Conservation (phyloP, 2,329 filamentous ascomycete species). For the Cercospora zeina region DNA sequence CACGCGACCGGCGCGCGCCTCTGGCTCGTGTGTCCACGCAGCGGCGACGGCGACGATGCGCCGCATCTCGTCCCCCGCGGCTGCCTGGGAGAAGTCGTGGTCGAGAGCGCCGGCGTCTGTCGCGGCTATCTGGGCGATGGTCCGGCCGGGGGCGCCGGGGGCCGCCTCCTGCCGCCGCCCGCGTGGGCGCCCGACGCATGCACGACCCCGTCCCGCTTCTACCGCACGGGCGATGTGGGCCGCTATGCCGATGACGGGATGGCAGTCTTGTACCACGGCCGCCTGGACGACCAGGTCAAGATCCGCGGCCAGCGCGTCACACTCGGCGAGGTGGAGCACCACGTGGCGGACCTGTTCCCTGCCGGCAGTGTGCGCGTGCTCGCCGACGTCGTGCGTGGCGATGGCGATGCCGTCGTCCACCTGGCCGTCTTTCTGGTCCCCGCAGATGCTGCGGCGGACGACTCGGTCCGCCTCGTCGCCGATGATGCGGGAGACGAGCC, state of each 20-base stretch:
- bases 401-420: no score
- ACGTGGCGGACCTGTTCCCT: no score
- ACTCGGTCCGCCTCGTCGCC: no score
- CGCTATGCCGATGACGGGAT: not conserved
- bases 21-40: not conserved
- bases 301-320: not conserved
- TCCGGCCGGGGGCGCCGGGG: not conserved
- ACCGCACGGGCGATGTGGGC: slow-evolving; percentile 5
- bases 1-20: not conserved
- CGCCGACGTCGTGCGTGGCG: no score
- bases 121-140: not conserved
- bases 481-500: no score
- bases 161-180: slow-evolving; percentile 4
- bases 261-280: not conserved
- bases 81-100: not conserved
- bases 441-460: no score
- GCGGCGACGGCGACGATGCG: not conserved
- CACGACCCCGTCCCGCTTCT: not conserved
- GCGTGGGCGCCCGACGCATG: not conserved
- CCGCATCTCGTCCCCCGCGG: slow-evolving; percentile 43
- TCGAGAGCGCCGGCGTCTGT: not conserved
- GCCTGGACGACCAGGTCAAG: slow-evolving; percentile 6
- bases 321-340: not conserved
- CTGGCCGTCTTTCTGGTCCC: no score
- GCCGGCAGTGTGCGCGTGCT: no score